Base-by-base conservation (phyloP, 305 asterid genomes). In the Fraxinus angustifolia region DNA sequence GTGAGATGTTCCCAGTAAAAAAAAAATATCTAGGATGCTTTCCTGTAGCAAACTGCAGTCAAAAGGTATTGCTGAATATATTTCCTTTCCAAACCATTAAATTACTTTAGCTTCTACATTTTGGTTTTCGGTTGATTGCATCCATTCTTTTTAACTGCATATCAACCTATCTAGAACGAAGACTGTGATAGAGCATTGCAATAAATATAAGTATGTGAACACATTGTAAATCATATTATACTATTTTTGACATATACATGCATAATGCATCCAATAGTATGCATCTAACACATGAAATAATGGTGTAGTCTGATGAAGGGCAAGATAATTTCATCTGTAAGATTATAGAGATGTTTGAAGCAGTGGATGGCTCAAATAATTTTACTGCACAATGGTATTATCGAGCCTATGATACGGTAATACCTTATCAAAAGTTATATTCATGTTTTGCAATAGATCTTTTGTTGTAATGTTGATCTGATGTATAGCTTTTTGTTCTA, bases 331-430 rank as follows among this genome's bases (percentile, higher is more conserved):
- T 79, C 82, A 95, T 95, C 0, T 83, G 98, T 62, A 93, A 88
- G 87, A 91, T 95, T 3, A 80, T 90, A 5, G 99, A 95, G 86
- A 33, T 95, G 78, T 95, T 93, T 77, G 83, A 89, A 83, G 91
- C 88, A 3, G 78, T 84, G 7, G 89, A 95, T 75, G 91, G 91
- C 33, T 75, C 86, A 2, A 77, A 4, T 35, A 76, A 84, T 14
- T 93, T 93, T 74, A 86, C 88, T 0, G 92, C 98, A 16, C 99
- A 90, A 31, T 93, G 98, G 97, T 95, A 84, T 84, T 92, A 93
- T 33, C 83, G 98, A 79, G 90, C 92, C 5, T 65, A 38, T 35
- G 99, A 93, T 58, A 93, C 99, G 72, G 97, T 94, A 83, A 84
- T 89, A 10, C 12, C 23, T 70, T 26, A 10, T 56, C 40, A 60